Evolutionary conservation across 164 flowering plant genomes (phyloP).

Genomic region (Vitis rotundifolia): DNA sequence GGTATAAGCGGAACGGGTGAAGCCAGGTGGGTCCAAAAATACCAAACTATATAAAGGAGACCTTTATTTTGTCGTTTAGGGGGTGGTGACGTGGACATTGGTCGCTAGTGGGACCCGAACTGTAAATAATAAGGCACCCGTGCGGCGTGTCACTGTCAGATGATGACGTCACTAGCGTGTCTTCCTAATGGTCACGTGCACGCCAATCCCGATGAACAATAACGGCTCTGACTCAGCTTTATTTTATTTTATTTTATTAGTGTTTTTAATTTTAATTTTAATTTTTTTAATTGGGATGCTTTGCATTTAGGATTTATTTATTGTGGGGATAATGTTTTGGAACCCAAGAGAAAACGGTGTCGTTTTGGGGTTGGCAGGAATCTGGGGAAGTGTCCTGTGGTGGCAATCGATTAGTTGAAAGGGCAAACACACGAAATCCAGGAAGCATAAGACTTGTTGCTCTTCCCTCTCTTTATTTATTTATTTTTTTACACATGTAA

Average conservation of each 20-base stretch:
- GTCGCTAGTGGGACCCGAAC: constrained; percentile 7
- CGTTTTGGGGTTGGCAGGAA: too few species aligned
- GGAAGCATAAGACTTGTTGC: too few species aligned
- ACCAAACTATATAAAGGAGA: not conserved
- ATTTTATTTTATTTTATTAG: not conserved
- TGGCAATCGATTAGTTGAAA: too few species aligned
- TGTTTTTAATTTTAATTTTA: not conserved
- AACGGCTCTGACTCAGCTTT: not conserved
- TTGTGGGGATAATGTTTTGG: too few species aligned
- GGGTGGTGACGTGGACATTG: constrained; percentile 19
- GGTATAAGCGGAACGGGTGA: too few species aligned
- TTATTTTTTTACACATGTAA: too few species aligned
- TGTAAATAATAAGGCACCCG: constrained; percentile 15
- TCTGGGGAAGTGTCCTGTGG: too few species aligned
- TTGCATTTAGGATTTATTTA: not conserved
- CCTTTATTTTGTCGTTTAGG: constrained; percentile 25
- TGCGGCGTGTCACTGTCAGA: constrained; percentile 21
- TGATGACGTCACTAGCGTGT: constrained; percentile 9
- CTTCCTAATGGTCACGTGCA: constrained; percentile 21
- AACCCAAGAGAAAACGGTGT: too few species aligned
- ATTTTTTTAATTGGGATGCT: not conserved
- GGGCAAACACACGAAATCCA: too few species aligned
- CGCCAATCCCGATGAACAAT: constrained; percentile 18
- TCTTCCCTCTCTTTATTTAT: too few species aligned
- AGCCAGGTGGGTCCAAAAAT: not conserved